phyloP scores from a whole-genome alignment of 2,329 filamentous ascomycete genomes.

The Cladosporium sp. region DNA sequence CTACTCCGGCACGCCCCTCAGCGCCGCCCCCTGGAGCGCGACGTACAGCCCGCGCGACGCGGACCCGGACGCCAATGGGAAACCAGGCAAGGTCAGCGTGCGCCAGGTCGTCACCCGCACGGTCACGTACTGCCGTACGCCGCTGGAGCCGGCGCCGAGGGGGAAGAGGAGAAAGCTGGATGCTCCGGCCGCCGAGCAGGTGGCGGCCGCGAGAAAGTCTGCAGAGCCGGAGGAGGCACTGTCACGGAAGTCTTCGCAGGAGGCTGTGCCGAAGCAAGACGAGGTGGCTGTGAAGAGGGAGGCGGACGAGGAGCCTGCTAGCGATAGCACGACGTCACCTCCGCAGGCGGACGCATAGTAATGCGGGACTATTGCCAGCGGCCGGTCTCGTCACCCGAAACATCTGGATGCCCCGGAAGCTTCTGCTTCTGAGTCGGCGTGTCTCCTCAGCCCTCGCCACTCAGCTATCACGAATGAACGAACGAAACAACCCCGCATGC shows the following conservation, averaged over 20 bases:
- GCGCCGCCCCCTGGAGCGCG: slow-evolving; percentile 31
- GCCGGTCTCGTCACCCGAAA: no score
- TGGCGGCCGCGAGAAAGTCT: slow-evolving; percentile 75
- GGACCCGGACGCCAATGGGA: slow-evolving; percentile 20
- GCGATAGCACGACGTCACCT: background rate
- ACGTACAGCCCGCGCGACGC: slow-evolving; percentile 67
- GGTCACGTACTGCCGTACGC: slow-evolving; percentile 71
- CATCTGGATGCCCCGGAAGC: no score
- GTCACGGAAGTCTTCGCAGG: background rate
- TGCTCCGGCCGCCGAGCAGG: slow-evolving; percentile 62
- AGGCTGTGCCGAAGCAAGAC: background rate
- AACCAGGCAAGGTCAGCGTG: slow-evolving; percentile 55
- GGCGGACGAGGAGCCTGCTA: background rate
- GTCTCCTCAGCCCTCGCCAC: no score
- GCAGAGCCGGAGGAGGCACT: slow-evolving; percentile 65
- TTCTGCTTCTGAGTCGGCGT: no score
- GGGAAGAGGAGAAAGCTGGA: slow-evolving; percentile 81
- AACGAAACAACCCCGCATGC: background rate
- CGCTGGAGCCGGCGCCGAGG: slow-evolving; percentile 80
- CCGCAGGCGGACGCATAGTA: slow-evolving; percentile 2
- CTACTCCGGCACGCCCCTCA: slow-evolving; percentile 49
- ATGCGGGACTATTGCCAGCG: background rate
- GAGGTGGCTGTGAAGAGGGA: slow-evolving; percentile 1
- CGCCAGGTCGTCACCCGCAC: slow-evolving; percentile 90
- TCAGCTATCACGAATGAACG: background rate